A percentile compares a stretch with the other conserved stretches of the same genome.
Conservation (phyloP, 2,329 filamentous ascomycete species). For the Alternaria gansuensis region DNA sequence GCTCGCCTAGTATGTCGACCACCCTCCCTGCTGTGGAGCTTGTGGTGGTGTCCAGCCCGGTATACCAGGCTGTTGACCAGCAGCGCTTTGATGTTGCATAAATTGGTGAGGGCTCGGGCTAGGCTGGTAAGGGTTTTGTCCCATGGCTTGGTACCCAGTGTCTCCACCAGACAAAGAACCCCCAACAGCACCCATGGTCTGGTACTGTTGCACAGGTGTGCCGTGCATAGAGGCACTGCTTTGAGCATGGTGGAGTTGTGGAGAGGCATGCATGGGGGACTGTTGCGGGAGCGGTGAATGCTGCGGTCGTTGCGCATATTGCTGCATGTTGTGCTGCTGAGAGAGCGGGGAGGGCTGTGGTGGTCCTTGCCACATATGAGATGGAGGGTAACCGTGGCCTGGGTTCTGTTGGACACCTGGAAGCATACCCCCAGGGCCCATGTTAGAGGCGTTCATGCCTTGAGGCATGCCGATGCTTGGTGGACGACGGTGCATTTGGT, state of each 20-base stretch:
- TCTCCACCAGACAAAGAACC: constrained; percentile 34
- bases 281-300: constrained; percentile 58
- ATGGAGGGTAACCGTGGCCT: constrained; percentile 57
- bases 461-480: constrained; percentile 59
- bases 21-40: constrained; percentile 52
- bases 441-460: constrained; percentile 35
- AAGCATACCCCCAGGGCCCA: constrained; percentile 52
- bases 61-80: constrained; percentile 61
- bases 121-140: constrained; percentile 60
- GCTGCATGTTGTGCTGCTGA: constrained; percentile 57
- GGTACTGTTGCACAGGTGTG: constrained; percentile 57
- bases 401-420: constrained; percentile 52
- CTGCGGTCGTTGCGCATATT: constrained; percentile 56
- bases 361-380: constrained; percentile 61
- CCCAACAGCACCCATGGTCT: constrained; percentile 58
- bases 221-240: constrained; percentile 56
- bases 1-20: constrained; percentile 47
- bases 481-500: constrained; percentile 72
- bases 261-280: constrained; percentile 60
- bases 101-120: constrained; percentile 59
- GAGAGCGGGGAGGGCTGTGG: constrained; percentile 60
- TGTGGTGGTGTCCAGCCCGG: constrained; percentile 60
- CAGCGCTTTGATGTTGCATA: constrained; percentile 55
- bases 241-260: constrained; percentile 58
- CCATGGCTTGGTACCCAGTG: constrained; percentile 57